A percentile compares a stretch with the other conserved stretches of the same genome.
These are phyloP conservation scores for Escovopsis sp. DNA, from an alignment of 2,329 filamentous ascomycete genomes.

Conservation along the genomic window DNA sequence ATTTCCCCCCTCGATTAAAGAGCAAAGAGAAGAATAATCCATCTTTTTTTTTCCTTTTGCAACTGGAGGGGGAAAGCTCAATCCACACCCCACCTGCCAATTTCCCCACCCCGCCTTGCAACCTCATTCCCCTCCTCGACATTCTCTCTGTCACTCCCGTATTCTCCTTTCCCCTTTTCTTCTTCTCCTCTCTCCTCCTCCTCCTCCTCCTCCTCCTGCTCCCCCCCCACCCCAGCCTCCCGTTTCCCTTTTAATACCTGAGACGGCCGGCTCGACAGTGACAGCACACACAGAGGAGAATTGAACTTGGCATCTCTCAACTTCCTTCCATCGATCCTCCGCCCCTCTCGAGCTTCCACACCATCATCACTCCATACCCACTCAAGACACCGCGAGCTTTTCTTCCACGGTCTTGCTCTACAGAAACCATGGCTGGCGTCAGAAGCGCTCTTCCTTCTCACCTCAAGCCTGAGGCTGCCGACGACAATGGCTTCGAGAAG, in stretches of 20 bases:
- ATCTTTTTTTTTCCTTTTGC: conserved; percentile 1
- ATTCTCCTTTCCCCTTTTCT: conserved; percentile 1
- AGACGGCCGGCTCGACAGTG: too few relatives aligned
- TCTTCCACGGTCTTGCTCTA: conserved; percentile 8
- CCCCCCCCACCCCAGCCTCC: not conserved
- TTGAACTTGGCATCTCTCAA: not conserved
- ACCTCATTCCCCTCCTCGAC: conserved; percentile 3
- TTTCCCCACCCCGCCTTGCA: conserved; percentile 4
- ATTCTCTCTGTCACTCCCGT: not conserved
- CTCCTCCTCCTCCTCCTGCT: not conserved
- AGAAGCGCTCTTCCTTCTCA: conserved; percentile 72
- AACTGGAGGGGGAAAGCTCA: conserved; percentile 7
- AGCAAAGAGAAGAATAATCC: too few relatives aligned
- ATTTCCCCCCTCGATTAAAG: too few relatives aligned
- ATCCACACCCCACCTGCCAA: conserved; percentile 5
- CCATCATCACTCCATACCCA: not conserved
- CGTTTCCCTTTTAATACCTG: too few relatives aligned
- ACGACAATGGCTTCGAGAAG: conserved; percentile 37
- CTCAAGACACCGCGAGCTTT: not conserved
- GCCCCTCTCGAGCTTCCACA: not conserved
- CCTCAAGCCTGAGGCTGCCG: conserved; percentile 50
- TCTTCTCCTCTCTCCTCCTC: not conserved
- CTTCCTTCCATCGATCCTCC: not conserved
- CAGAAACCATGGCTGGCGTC: conserved; percentile 47
- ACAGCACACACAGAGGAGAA: too few relatives aligned